Percentiles rank a stretch among this genome's conserved stretches.
Conservation (phyloP, 2,329 filamentous ascomycete species). For the Madurella mycetomatis region DNA sequence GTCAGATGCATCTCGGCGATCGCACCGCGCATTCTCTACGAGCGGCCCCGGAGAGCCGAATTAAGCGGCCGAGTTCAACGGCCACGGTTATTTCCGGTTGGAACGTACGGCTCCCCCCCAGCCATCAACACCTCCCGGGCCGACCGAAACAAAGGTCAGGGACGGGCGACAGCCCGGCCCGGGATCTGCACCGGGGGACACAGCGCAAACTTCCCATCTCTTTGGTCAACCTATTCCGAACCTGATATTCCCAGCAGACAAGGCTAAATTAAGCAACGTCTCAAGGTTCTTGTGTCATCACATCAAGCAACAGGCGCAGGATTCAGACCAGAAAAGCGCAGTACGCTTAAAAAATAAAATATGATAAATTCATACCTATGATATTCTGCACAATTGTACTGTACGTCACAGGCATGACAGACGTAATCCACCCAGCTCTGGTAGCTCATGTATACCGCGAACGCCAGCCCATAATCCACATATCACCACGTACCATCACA, state of each 20-base stretch:
- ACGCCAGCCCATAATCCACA: constrained; percentile 4
- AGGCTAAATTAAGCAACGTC: too few species aligned
- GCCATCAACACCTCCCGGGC: background rate
- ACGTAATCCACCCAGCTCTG: background rate
- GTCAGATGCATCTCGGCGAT: too few species aligned
- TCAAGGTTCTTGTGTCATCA: too few species aligned
- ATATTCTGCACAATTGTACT: background rate
- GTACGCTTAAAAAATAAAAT: background rate
- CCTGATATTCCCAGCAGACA: too few species aligned
- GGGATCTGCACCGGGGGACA: background rate
- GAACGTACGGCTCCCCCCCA: background rate
- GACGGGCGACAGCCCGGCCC: background rate
- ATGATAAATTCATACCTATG: constrained; percentile 1
- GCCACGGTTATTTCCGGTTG: too few species aligned
- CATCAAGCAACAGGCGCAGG: background rate
- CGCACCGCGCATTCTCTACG: too few species aligned
- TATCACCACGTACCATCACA: background rate
- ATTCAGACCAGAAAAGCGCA: background rate
- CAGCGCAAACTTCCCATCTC: too few species aligned
- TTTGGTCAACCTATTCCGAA: too few species aligned
- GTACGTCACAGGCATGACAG: background rate
- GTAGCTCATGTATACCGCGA: background rate
- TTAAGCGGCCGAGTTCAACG: too few species aligned
- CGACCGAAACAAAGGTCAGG: background rate
- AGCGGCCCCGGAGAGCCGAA: too few species aligned